Conservation (phyloP, 768 basidiomycete genomes). For the Amanita phalloides region DNA sequence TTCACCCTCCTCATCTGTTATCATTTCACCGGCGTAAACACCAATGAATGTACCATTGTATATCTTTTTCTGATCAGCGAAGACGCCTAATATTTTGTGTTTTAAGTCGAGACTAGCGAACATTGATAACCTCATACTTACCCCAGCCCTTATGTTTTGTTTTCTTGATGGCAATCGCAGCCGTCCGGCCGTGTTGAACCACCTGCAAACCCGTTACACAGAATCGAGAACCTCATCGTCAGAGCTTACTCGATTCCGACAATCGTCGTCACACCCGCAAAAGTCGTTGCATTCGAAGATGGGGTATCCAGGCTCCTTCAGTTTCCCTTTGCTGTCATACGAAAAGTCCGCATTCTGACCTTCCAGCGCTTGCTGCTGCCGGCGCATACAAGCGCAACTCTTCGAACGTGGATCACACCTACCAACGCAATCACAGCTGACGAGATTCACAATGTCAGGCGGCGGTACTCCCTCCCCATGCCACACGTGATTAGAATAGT, state of each 20-base stretch:
- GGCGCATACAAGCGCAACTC: constrained; percentile 58
- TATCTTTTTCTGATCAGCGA: constrained; percentile 56
- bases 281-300: constrained; percentile 82
- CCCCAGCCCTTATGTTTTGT: constrained; percentile 84
- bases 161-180: constrained; percentile 51
- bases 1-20: constrained; percentile 61
- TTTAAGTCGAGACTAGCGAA: not conserved
- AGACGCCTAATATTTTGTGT: constrained; percentile 42
- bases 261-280: constrained; percentile 75
- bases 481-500: constrained; percentile 79
- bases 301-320: constrained; percentile 43
- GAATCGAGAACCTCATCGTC: not conserved
- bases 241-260: constrained; percentile 49
- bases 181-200: constrained; percentile 69
- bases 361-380: constrained; percentile 36
- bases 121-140: constrained; percentile 19
- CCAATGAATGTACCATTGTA: constrained; percentile 65
- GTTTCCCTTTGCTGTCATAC: constrained; percentile 51
- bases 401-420: constrained; percentile 65
- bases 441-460: constrained; percentile 45
- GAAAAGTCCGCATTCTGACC: constrained; percentile 40
- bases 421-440: constrained; percentile 69
- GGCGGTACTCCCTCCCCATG: constrained; percentile 57
- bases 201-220: constrained; percentile 36
- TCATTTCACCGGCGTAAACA: constrained; percentile 75